A percentile compares a stretch with the other conserved stretches of the same genome.
These are phyloP conservation scores for Neopestalotiopsis clavispora DNA, from an alignment of 2,329 filamentous ascomycete genomes.

Conservation along the genomic window DNA sequence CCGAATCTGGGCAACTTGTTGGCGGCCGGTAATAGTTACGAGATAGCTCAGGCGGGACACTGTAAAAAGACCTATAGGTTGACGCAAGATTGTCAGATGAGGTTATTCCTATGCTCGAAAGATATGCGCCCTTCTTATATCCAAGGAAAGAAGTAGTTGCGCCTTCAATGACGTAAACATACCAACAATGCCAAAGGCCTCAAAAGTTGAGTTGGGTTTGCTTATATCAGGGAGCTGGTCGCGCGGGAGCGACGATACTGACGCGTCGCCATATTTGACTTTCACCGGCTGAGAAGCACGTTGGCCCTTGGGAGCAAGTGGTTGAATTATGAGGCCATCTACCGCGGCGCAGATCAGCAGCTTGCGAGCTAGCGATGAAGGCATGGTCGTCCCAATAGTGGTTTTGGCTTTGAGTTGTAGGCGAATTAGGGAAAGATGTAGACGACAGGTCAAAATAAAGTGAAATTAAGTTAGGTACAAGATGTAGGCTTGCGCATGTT, in stretches of 20 bases:
- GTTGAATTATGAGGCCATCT: slow-evolving; percentile 83
- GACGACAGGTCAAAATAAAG: not conserved
- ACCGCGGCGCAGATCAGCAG: slow-evolving; percentile 79
- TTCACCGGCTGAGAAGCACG: slow-evolving; percentile 62
- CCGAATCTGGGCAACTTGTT: slow-evolving; percentile 87
- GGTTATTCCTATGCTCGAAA: not conserved
- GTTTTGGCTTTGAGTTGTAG: not conserved
- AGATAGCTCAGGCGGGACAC: slow-evolving; percentile 84
- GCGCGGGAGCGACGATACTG: slow-evolving; percentile 47
- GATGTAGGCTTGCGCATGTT: not conserved
- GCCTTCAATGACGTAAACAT: slow-evolving; percentile 22
- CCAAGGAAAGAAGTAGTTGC: not conserved
- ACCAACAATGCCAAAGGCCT: slow-evolving; percentile 66
- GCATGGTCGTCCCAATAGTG: slow-evolving; percentile 12
- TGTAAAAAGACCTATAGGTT: slow-evolving; percentile 73
- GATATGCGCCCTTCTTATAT: not conserved
- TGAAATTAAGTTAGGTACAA: not conserved
- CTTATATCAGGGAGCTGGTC: slow-evolving; percentile 51
- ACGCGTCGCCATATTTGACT: slow-evolving; percentile 71
- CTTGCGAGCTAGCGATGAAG: slow-evolving; percentile 68
- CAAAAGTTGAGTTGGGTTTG: slow-evolving; percentile 56
- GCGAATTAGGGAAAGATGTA: not conserved
- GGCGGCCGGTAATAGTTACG: slow-evolving; percentile 82
- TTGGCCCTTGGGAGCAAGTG: slow-evolving; percentile 58
- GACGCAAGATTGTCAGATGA: slow-evolving; percentile 17